Evolutionary conservation across 2,329 filamentous ascomycete species (phyloP).

Genomic region (Aspergillus pseudoterreus): DNA sequence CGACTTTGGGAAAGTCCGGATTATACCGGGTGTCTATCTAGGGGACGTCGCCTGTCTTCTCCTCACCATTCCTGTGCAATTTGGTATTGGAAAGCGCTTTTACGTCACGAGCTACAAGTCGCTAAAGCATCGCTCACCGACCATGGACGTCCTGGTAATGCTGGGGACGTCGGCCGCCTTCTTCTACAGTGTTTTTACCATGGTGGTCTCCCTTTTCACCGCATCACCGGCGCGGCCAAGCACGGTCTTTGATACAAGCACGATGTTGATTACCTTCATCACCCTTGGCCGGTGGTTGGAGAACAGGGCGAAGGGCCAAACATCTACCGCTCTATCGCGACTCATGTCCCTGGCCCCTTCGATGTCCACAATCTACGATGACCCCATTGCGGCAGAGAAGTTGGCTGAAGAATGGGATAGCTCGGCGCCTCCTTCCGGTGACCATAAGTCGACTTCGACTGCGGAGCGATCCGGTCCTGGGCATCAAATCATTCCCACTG

Average conservation of each 20-base stretch:
- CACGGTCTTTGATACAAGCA: conserved; percentile 95
- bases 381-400: conserved; percentile 91
- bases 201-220: conserved; percentile 75
- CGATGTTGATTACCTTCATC: conserved; percentile 97
- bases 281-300: conserved; percentile 87
- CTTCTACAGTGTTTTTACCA: conserved; percentile 86
- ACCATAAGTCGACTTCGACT: conserved; percentile 10
- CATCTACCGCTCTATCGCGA: conserved; percentile 84
- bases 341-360: conserved; percentile 95
- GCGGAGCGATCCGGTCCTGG: conserved; percentile 52
- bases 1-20: conserved; percentile 68
- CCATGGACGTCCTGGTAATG: conserved; percentile 96
- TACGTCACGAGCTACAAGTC: conserved; percentile 93
- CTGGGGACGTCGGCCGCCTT: conserved; percentile 93
- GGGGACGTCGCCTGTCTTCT: conserved; percentile 80
- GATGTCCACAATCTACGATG: conserved; percentile 93
- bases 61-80: conserved; percentile 90
- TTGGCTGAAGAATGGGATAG: conserved; percentile 72
- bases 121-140: conserved; percentile 82
- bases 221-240: conserved; percentile 74
- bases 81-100: conserved; percentile 91
- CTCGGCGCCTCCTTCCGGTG: conserved; percentile 7
- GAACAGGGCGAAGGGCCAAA: conserved; percentile 93
- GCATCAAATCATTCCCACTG: conserved; percentile 83
- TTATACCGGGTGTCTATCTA: conserved; percentile 74